phyloP scores from a whole-genome alignment of 2,329 filamentous ascomycete genomes.

The Penicillium sp. region DNA sequence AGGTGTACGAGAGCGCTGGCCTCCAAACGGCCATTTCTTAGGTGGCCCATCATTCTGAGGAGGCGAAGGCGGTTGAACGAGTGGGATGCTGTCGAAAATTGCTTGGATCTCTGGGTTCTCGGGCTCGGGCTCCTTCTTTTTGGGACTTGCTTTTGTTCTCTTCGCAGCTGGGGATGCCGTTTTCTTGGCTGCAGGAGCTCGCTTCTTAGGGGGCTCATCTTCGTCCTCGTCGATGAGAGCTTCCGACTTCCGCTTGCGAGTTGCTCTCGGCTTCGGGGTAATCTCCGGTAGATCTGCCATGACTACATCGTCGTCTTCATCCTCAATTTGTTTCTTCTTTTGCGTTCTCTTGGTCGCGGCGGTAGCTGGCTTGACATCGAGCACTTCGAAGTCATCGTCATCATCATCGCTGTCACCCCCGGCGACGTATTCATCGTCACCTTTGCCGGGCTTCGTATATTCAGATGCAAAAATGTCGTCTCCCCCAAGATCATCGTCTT shows the following conservation, averaged over 20 bases:
- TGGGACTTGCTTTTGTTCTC: conserved; percentile 61
- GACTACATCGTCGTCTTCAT: conserved; percentile 52
- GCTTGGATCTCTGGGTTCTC: conserved; percentile 77
- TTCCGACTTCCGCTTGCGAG: conserved; percentile 63
- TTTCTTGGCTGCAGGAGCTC: conserved; percentile 39
- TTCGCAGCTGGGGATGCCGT: conserved; percentile 37
- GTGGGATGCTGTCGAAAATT: conserved; percentile 87
- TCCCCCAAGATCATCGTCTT: conserved; percentile 66
- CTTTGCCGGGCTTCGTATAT: conserved; percentile 66
- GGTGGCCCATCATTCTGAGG: conserved; percentile 64
- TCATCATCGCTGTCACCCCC: conserved; percentile 54
- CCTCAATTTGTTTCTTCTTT: conserved; percentile 34
- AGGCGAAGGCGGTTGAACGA: conserved; percentile 80
- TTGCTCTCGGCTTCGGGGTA: conserved; percentile 47
- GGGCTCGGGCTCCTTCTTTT: conserved; percentile 64
- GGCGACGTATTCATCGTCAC: conserved; percentile 72
- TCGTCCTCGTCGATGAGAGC: conserved; percentile 57
- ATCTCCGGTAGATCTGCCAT: conserved; percentile 57
- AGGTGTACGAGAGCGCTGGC: conserved; percentile 64
- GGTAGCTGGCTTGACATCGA: conserved; percentile 64
- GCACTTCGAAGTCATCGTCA: conserved; percentile 68
- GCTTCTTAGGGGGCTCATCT: conserved; percentile 65
- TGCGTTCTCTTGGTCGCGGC: conserved; percentile 49
- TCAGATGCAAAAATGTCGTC: conserved; percentile 84
- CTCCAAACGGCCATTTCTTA: conserved; percentile 80